Evolutionary conservation across 2,329 filamentous ascomycete genomes (phyloP), one percentile per base, ranked within the genome.

Genomic region (Aureobasidium sp.): DNA sequence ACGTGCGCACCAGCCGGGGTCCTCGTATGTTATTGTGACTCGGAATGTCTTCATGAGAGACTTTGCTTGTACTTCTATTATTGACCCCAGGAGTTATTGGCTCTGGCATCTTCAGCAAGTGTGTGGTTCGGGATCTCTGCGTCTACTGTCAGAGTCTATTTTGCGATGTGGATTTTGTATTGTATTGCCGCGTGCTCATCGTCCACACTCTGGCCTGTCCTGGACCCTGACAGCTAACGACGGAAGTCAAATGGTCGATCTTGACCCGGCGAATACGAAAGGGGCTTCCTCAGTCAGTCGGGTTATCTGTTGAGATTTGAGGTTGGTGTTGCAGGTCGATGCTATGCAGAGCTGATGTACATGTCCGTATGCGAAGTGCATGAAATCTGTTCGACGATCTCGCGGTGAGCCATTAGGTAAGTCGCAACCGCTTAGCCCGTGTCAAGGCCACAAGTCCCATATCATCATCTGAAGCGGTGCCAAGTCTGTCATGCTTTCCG

Each of bases 221-320:
- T 27, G 43, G 55, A 59, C 55, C 55, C 55, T 57, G 55, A 59
- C 55, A 48, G 43, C 20, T 48, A 48, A 59, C 55, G 55, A 48
- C 12, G 26, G 13, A 59, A 59, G 43, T 59, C 55, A 59, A 48
- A 47, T 27, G 29, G n/a, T 29, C 20, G 27, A 13, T 39, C 55
- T 27, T 32, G 29, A 26, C 15, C 20, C 20, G 12, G 34, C 43
- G 32, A 46, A 24, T 29, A 37, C 53, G 27, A 17, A 17, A 41
- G 41, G 13, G 4, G 13, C 3, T 47, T 9, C 17, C 20, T 32
- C 7, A 5, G 15, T 12, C 13, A 39, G 12, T 17, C 50, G 20
- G 8, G 20, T 12, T 13, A 48, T 32, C 17, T 24, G 29, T 51
- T 13, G 10, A 36, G n/a, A 20, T 10, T 50, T 17, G 44, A 15